These are phyloP conservation scores for Mucor piriformis DNA, from an alignment of 371 early-diverging fungal species.

Conservation along the genomic window DNA sequence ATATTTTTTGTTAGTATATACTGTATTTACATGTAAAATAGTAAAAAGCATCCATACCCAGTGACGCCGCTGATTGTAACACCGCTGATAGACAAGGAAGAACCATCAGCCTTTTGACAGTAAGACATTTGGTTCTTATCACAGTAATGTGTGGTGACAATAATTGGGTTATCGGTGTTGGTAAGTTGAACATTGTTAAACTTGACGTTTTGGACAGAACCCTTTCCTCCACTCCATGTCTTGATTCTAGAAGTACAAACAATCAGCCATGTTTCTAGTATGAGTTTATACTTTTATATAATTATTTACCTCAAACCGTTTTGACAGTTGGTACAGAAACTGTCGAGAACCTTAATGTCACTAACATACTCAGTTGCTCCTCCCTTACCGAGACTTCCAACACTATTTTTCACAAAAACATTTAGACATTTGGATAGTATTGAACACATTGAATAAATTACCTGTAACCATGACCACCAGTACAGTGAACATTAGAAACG, in stretches of 20 bases:
- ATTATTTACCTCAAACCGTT: slow-evolving; percentile 27
- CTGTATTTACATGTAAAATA: no score
- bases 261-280: no score
- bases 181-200: slow-evolving; percentile 24
- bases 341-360: slow-evolving; percentile 25
- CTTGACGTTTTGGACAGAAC: slow-evolving; percentile 30
- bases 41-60: slow-evolving; percentile 16
- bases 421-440: not conserved
- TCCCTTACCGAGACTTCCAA: slow-evolving; percentile 42
- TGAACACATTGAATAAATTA: not conserved
- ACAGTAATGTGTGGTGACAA: slow-evolving; percentile 42
- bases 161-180: slow-evolving; percentile 33
- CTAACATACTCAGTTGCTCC: slow-evolving; percentile 28
- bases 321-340: slow-evolving; percentile 37
- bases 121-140: slow-evolving; percentile 31
- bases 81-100: slow-evolving; percentile 31
- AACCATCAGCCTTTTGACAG: slow-evolving; percentile 23
- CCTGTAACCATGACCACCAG: slow-evolving; percentile 35
- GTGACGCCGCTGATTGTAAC: slow-evolving; percentile 27
- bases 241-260: slow-evolving; percentile 24
- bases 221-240: slow-evolving; percentile 42
- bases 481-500: slow-evolving; percentile 26
- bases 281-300: no score
- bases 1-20: no score
- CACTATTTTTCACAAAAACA: slow-evolving; percentile 3